Evolutionary conservation across 2,329 filamentous ascomycete species (phyloP).

Genomic region (Ascochyta viciae-villosae): DNA sequence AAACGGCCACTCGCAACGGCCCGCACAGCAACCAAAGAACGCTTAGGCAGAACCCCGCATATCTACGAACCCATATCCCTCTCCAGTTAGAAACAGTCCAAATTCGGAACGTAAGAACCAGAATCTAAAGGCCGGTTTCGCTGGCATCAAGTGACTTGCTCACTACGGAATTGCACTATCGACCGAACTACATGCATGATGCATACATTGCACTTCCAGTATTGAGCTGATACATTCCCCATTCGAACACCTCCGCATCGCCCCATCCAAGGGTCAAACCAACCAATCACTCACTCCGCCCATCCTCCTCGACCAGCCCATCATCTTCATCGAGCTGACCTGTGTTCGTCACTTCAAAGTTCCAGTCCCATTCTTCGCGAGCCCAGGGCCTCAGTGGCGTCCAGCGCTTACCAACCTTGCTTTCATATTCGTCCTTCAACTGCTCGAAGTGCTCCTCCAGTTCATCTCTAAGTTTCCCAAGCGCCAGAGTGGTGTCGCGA

Average conservation of each 20-base stretch:
- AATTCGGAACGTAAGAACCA: background rate
- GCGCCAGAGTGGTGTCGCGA: background rate
- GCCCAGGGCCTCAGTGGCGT: conserved; percentile 3
- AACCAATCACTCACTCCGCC: background rate
- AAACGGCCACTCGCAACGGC: background rate
- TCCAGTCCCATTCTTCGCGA: background rate
- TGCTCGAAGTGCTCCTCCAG: conserved; percentile 2
- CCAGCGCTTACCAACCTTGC: conserved; percentile 8
- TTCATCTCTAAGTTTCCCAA: background rate
- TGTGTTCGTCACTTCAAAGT: no score
- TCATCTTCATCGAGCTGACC: background rate
- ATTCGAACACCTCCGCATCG: background rate
- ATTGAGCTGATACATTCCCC: background rate
- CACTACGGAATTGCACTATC: background rate
- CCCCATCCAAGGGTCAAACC: background rate
- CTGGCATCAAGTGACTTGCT: background rate
- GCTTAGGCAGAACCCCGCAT: background rate
- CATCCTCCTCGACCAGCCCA: background rate
- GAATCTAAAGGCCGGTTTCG: background rate
- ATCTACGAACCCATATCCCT: background rate
- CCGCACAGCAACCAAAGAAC: background rate
- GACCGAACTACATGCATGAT: background rate
- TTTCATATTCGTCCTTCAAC: conserved; percentile 14
- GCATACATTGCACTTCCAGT: background rate
- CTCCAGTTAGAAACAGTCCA: background rate